A percentile compares a stretch with the other conserved stretches of the same genome.
Evolutionary conservation across 179 eudicot species (phyloP).

Genomic region (Beta lomatogona): DNA sequence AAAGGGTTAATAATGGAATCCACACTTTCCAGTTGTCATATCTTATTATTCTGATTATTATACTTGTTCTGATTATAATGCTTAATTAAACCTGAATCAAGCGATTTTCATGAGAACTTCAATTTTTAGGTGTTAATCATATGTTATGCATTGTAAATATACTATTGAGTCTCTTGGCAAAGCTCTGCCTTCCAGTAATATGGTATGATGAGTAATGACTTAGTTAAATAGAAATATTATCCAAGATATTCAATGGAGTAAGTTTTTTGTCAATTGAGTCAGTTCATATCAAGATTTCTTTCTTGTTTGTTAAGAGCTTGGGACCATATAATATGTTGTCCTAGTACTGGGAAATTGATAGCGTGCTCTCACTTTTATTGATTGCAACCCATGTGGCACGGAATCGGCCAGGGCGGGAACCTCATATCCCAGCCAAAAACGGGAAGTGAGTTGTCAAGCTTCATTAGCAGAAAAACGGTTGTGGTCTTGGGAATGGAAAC

Average conservation of each 20-base stretch:
- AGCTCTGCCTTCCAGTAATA: neutral
- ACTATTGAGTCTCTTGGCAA: neutral
- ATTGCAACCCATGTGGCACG: neutral
- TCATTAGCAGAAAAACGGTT: no score
- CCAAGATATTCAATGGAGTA: conserved; percentile 4
- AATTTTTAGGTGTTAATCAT: neutral
- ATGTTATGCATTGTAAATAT: neutral
- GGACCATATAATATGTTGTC: neutral
- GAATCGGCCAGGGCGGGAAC: no score
- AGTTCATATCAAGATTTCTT: neutral
- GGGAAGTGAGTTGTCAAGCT: no score
- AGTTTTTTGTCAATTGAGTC: neutral
- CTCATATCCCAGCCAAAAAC: no score
- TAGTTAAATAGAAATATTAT: no score
- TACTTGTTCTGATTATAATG: neutral
- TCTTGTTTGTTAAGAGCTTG: neutral
- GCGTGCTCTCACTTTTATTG: neutral
- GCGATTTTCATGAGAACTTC: conserved; percentile 1
- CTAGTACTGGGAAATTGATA: neutral
- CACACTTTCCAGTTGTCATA: conserved; percentile 27
- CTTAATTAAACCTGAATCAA: neutral
- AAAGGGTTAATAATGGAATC: conserved; percentile 14
- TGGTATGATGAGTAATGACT: neutral
- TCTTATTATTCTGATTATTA: conserved; percentile 22
- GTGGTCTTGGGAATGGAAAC: no score